Conservation (phyloP, 805 yeast species). For the Saccharomycopsis sp. region DNA sequence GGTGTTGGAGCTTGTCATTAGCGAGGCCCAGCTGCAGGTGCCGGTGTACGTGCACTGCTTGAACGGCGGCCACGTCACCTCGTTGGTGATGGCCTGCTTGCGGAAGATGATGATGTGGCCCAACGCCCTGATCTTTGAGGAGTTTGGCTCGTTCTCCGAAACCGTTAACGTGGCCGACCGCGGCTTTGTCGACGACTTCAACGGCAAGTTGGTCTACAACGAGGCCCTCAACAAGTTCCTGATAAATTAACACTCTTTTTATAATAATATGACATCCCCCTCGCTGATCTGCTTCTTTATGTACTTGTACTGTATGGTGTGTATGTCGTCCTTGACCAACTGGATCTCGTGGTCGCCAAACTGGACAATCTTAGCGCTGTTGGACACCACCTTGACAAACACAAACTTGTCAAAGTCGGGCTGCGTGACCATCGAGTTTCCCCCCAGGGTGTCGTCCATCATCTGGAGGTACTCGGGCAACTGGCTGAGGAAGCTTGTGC, state of each 20-base stretch:
- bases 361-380: conserved; percentile 12
- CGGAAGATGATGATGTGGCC: conserved; percentile 84
- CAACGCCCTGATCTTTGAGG: conserved; percentile 76
- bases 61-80: conserved; percentile 83
- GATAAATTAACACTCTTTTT: background rate
- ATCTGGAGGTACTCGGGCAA: conserved; percentile 64
- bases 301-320: conserved; percentile 19
- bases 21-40: conserved; percentile 39
- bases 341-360: conserved; percentile 20
- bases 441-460: conserved; percentile 66
- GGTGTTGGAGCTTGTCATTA: conserved; percentile 49
- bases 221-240: too few species aligned
- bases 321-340: conserved; percentile 19
- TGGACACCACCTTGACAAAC: conserved; percentile 35
- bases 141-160: conserved; percentile 68
- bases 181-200: conserved; percentile 73
- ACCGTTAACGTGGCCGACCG: conserved; percentile 77
- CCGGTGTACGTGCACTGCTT: conserved; percentile 82
- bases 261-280: conserved; percentile 19
- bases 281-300: conserved; percentile 14
- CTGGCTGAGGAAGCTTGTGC: conserved; percentile 52
- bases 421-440: conserved; percentile 62
- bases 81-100: conserved; percentile 77
- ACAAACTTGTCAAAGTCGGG: conserved; percentile 77
- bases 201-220: too few species aligned